These are phyloP conservation scores for Solanum corneliomulleri DNA, from an alignment of 257 asterid species.

Conservation along the genomic window DNA sequence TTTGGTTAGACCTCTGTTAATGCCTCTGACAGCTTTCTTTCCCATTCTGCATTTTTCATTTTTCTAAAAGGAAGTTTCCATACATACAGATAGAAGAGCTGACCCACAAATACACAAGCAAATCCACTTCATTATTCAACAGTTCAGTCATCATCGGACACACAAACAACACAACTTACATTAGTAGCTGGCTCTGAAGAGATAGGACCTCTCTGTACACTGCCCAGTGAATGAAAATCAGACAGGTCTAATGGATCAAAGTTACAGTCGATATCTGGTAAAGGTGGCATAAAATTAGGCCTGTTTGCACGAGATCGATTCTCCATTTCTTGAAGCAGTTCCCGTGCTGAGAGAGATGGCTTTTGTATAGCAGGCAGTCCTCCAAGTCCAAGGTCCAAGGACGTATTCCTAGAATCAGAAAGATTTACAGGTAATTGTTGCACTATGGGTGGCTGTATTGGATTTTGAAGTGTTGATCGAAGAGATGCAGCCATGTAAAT, in stretches of 20 bases:
- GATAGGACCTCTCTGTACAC: constrained; percentile 10
- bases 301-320: constrained; percentile 6
- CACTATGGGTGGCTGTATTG: not conserved
- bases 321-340: constrained; percentile 15
- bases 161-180: constrained; percentile 45
- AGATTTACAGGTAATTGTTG: not conserved
- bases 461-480: not conserved
- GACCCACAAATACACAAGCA: not conserved
- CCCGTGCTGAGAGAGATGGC: not conserved
- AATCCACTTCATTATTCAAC: not conserved
- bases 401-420: not conserved
- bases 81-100: not conserved
- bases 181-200: constrained; percentile 10
- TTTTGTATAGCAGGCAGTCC: not conserved
- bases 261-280: not conserved
- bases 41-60: not conserved
- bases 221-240: constrained; percentile 13
- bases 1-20: not conserved
- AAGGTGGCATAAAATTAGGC: constrained; percentile 3
- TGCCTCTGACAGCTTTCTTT: not conserved
- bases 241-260: constrained; percentile 10
- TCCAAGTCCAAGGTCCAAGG: not conserved
- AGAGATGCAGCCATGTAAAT: constrained; percentile 2
- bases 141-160: constrained; percentile 54
- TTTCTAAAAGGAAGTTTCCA: not conserved